Percentiles rank a stretch among this genome's conserved stretches.
These are phyloP conservation scores for Ganoderma leucocontextum DNA, from an alignment of 1,284 basidiomycete genomes.

Conservation along the genomic window DNA sequence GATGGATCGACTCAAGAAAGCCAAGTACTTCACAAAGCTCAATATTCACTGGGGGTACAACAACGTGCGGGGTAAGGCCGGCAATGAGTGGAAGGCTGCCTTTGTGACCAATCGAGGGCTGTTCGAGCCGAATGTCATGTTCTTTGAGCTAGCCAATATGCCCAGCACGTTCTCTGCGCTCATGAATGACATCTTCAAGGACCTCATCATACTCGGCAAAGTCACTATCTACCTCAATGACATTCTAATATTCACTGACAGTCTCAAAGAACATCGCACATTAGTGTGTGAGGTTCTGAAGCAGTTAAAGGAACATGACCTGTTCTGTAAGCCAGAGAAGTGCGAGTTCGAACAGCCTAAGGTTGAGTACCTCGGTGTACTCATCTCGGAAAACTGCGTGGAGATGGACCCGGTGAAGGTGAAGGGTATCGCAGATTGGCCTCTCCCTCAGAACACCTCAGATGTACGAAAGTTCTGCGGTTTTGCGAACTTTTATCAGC, in stretches of 20 bases:
- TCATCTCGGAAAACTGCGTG: conserved; percentile 30
- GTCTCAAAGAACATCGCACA: no score
- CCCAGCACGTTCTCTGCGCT: conserved; percentile 12
- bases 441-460: conserved; percentile 37
- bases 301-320: conserved; percentile 35
- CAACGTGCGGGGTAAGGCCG: conserved; percentile 16
- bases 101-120: conserved; percentile 13
- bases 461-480: conserved; percentile 34
- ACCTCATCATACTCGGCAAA: no score
- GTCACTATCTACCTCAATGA: no score
- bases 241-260: no score
- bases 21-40: conserved; percentile 18
- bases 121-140: conserved; percentile 13
- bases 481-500: conserved; percentile 45
- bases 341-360: conserved; percentile 40
- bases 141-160: conserved; percentile 13
- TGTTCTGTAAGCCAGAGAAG: conserved; percentile 37
- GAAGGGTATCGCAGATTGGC: conserved; percentile 45
- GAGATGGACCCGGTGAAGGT: conserved; percentile 51
- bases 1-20: conserved; percentile 8
- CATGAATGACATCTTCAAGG: conserved; percentile 9
- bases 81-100: conserved; percentile 19
- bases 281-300: conserved; percentile 39
- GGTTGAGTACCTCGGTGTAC: conserved; percentile 27
- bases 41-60: conserved; percentile 14